Percentiles rank a stretch among this genome's conserved stretches.
Conservation (phyloP, 345 rosid genomes). For the Syzygium jambos region DNA sequence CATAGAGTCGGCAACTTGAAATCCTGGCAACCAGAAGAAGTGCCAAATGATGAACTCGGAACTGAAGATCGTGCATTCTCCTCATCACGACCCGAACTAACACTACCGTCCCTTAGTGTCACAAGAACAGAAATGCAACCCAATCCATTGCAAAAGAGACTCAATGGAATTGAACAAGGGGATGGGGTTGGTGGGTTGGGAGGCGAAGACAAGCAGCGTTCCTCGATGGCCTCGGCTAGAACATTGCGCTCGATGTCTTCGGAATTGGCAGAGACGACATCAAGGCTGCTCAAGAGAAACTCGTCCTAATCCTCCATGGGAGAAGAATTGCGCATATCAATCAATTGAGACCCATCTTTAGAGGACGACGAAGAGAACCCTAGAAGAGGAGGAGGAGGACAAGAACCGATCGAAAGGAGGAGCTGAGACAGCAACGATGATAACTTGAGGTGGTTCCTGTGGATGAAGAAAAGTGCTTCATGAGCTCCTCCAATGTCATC, state of each 20-base stretch:
- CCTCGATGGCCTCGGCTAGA: constrained; percentile 39
- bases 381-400: background rate
- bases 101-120: background rate
- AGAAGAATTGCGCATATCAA: background rate
- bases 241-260: constrained; percentile 67
- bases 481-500: too few species aligned
- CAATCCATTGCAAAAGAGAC: background rate
- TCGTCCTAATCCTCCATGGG: constrained; percentile 27
- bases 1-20: too few species aligned
- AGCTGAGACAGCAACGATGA: too few species aligned
- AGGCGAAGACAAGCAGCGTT: background rate
- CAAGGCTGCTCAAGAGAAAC: constrained; percentile 55
- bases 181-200: too few species aligned
- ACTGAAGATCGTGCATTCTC: background rate
- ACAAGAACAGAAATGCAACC: background rate
- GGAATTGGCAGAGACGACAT: constrained; percentile 77
- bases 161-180: background rate
- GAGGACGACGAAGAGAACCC: background rate
- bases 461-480: too few species aligned
- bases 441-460: too few species aligned
- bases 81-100: background rate
- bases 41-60: background rate
- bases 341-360: background rate
- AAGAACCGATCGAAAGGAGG: too few species aligned
- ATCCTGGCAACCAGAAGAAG: background rate